Evolutionary conservation across 192 early-diverging fungal species (phyloP).

Genomic region (Cladochytrium replicatum): DNA sequence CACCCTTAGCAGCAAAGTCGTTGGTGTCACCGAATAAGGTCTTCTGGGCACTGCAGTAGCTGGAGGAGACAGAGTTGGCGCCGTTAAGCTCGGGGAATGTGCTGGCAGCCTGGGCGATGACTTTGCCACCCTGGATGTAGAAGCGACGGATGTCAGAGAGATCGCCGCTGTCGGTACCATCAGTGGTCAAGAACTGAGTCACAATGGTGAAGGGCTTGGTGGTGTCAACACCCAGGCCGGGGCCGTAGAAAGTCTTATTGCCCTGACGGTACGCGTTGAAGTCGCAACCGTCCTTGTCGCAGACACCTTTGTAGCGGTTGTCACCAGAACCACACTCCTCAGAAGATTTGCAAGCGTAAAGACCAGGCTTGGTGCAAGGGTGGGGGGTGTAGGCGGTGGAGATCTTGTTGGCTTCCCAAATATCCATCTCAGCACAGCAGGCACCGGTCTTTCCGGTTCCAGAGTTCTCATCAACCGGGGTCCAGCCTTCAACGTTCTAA

Average conservation of each 20-base stretch:
- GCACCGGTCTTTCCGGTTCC: conserved; percentile 11
- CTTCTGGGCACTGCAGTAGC: conserved; percentile 15
- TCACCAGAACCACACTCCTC: conserved; percentile 22
- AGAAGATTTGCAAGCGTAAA: conserved; percentile 5
- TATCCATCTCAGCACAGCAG: conserved; percentile 29
- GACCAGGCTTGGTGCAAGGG: conserved; percentile 13
- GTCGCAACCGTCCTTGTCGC: conserved; percentile 34
- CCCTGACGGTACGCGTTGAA: conserved; percentile 29
- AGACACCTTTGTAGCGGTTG: conserved; percentile 15
- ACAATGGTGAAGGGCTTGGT: conserved; percentile 27
- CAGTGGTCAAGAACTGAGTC: conserved; percentile 27
- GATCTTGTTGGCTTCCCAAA: conserved; percentile 31
- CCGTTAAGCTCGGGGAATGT: conserved; percentile 3
- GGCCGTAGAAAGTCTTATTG: conserved; percentile 22
- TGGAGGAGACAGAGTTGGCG: conserved; percentile 21
- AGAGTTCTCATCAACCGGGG: conserved; percentile 3
- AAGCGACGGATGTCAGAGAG: conserved; percentile 20
- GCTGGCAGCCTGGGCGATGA: conserved; percentile 1
- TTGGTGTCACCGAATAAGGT: conserved; percentile 21
- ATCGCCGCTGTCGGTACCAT: conserved; percentile 24
- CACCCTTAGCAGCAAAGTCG: conserved; percentile 13
- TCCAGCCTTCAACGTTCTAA: conserved; percentile 14
- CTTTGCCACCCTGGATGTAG: conserved; percentile 24
- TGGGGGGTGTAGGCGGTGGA: conserved; percentile 23
- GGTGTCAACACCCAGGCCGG: conserved; percentile 22